Conservation (phyloP, 2,329 filamentous ascomycete genomes). For the Parafenestella ontariensis region DNA sequence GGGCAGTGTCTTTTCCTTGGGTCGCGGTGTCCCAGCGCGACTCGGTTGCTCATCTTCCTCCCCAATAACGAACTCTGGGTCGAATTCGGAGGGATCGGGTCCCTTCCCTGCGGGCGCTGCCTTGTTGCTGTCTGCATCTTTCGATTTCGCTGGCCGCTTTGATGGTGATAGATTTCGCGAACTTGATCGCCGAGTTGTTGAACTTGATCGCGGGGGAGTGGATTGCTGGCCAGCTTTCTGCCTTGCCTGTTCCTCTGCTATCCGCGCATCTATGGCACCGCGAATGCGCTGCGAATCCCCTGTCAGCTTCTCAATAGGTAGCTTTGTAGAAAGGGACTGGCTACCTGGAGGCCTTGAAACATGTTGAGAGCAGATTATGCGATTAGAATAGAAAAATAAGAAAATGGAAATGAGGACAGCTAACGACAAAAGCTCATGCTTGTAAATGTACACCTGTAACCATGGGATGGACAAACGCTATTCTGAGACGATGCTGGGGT, state of each 20-base stretch:
- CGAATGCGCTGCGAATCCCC: constrained; percentile 70
- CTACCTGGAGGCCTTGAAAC: constrained; percentile 46
- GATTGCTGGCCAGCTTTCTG: constrained; percentile 61
- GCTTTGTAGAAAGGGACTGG: background rate
- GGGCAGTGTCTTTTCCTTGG: constrained; percentile 51
- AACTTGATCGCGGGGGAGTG: constrained; percentile 54
- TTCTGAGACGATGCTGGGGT: constrained; percentile 27
- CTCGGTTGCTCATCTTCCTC: constrained; percentile 75
- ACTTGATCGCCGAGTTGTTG: constrained; percentile 55
- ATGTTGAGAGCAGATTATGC: constrained; percentile 34
- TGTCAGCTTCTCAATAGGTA: constrained; percentile 33
- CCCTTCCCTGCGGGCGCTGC: constrained; percentile 59
- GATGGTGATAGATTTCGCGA: constrained; percentile 53
- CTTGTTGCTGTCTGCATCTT: constrained; percentile 45
- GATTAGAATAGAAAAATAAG: constrained; percentile 11
- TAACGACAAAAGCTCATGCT: constrained; percentile 6
- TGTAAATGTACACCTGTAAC: constrained; percentile 26
- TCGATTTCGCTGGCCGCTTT: constrained; percentile 37
- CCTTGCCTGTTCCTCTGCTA: constrained; percentile 89
- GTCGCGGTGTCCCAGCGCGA: constrained; percentile 65
- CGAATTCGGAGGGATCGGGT: constrained; percentile 87
- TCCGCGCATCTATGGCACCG: constrained; percentile 83
- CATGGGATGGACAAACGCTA: constrained; percentile 20
- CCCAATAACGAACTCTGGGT: constrained; percentile 84
- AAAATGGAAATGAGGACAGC: constrained; percentile 10